Conservation (phyloP, 106 monocot species). For the Dioscorea zingiberensis region DNA sequence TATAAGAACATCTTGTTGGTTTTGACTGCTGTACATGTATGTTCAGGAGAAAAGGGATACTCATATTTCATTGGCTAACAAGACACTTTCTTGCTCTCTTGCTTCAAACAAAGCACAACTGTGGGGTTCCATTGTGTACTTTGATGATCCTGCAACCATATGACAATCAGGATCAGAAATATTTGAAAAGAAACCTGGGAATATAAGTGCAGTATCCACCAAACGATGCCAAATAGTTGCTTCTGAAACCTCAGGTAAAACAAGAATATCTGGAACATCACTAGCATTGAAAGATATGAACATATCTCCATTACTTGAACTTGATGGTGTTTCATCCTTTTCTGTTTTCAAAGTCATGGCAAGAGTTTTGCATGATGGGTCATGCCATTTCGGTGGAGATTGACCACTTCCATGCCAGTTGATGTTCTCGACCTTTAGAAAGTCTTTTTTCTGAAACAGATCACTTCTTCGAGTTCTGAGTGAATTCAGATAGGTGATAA, state of each 20-base stretch:
- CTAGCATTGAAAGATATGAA: slow-evolving; percentile 70
- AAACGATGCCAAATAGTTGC: slow-evolving; percentile 49
- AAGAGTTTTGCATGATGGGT: slow-evolving; percentile 76
- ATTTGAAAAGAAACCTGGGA: slow-evolving; percentile 59
- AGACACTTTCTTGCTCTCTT: neutral
- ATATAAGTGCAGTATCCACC: slow-evolving; percentile 70
- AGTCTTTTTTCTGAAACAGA: slow-evolving; percentile 62
- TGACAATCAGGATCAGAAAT: slow-evolving; percentile 19
- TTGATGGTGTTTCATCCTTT: slow-evolving; percentile 9
- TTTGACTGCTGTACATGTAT: no score
- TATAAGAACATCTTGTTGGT: no score
- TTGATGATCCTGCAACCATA: slow-evolving; percentile 19
- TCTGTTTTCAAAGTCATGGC: slow-evolving; percentile 60
- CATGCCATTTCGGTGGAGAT: slow-evolving; percentile 69
- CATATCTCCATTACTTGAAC: slow-evolving; percentile 37
- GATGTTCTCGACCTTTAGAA: slow-evolving; percentile 64
- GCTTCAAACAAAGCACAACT: slow-evolving; percentile 81
- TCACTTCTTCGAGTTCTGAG: slow-evolving; percentile 61
- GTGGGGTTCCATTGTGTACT: slow-evolving; percentile 63
- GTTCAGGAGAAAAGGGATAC: no score
- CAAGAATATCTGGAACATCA: slow-evolving; percentile 20
- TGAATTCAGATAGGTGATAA: slow-evolving; percentile 55
- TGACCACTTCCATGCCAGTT: slow-evolving; percentile 60
- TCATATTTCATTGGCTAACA: no score
- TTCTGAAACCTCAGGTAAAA: slow-evolving; percentile 45